These are phyloP conservation scores for Aquilaria sinensis DNA, from an alignment of 345 rosid species.

Conservation along the genomic window DNA sequence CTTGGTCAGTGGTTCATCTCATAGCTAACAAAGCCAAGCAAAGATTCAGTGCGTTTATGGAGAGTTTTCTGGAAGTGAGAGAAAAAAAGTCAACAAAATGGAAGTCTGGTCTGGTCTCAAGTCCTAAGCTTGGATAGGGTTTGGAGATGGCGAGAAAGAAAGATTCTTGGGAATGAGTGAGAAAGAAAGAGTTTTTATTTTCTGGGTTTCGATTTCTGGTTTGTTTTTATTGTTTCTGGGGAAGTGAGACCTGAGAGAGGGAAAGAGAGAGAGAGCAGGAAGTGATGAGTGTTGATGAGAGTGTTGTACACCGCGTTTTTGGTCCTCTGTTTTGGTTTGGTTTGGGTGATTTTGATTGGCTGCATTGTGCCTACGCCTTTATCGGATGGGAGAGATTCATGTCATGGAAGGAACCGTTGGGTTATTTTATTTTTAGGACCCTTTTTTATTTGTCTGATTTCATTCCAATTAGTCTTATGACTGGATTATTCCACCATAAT, in stretches of 20 bases:
- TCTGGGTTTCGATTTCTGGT: not conserved
- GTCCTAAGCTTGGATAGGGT: too few relatives aligned
- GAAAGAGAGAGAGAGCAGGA: not conserved
- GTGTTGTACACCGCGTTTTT: not conserved
- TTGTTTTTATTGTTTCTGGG: not conserved
- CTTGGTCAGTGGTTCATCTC: slow-evolving; percentile 4
- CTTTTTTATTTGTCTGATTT: too few relatives aligned
- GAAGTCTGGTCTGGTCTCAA: too few relatives aligned
- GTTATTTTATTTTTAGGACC: too few relatives aligned
- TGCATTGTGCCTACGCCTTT: too few relatives aligned
- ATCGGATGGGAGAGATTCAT: too few relatives aligned
- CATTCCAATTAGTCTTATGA: too few relatives aligned
- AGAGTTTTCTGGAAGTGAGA: not conserved
- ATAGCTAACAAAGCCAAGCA: not conserved
- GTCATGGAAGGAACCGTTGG: too few relatives aligned
- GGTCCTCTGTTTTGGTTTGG: not conserved
- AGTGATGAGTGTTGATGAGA: not conserved
- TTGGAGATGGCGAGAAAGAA: slow-evolving; percentile 3
- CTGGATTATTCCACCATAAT: too few relatives aligned
- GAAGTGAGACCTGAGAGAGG: not conserved
- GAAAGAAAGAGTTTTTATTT: not conserved
- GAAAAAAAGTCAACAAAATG: not conserved
- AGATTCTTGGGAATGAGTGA: slow-evolving; percentile 3
- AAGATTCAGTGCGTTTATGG: not conserved
- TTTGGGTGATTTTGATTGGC: not conserved